These are phyloP conservation scores for Colletotrichum melonis DNA, from an alignment of 2,329 filamentous ascomycete genomes.

Conservation along the genomic window DNA sequence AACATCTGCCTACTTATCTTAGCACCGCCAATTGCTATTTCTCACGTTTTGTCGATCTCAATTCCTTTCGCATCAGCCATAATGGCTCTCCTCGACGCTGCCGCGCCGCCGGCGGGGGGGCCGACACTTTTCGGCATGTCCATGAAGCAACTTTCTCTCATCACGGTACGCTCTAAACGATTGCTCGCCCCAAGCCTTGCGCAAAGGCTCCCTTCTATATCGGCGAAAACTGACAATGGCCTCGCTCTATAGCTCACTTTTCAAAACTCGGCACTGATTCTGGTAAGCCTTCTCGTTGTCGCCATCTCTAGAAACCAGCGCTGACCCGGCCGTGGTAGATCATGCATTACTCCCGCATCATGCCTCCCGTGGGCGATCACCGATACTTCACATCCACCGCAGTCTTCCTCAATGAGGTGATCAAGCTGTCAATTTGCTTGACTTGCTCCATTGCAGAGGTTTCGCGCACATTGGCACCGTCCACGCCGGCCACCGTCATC, in stretches of 20 bases:
- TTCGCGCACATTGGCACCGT: constrained; percentile 79
- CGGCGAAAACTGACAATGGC: constrained; percentile 29
- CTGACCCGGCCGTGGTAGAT: constrained; percentile 63
- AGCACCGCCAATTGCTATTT: constrained; percentile 2
- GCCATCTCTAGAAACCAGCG: not conserved
- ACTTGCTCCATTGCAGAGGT: constrained; percentile 91
- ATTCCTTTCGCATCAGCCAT: constrained; percentile 27
- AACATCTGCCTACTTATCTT: not conserved
- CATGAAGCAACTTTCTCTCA: constrained; percentile 75
- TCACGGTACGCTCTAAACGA: constrained; percentile 39
- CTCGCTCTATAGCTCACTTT: constrained; percentile 72
- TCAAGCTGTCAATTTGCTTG: constrained; percentile 88
- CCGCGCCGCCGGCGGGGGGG: constrained; percentile 49
- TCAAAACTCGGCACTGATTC: constrained; percentile 80
- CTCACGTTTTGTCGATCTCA: constrained; percentile 5
- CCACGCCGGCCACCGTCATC: constrained; percentile 82
- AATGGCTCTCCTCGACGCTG: constrained; percentile 56
- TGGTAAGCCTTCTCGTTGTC: constrained; percentile 56
- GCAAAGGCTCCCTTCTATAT: not conserved
- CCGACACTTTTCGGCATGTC: constrained; percentile 68
- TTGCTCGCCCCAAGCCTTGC: not conserved
- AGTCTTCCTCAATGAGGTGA: constrained; percentile 91
- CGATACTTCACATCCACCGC: constrained; percentile 95
- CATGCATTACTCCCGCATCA: constrained; percentile 94
- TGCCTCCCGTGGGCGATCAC: constrained; percentile 85